Base-by-base conservation (phyloP, 164 flowering plant genomes). In the Annona squamosa region DNA sequence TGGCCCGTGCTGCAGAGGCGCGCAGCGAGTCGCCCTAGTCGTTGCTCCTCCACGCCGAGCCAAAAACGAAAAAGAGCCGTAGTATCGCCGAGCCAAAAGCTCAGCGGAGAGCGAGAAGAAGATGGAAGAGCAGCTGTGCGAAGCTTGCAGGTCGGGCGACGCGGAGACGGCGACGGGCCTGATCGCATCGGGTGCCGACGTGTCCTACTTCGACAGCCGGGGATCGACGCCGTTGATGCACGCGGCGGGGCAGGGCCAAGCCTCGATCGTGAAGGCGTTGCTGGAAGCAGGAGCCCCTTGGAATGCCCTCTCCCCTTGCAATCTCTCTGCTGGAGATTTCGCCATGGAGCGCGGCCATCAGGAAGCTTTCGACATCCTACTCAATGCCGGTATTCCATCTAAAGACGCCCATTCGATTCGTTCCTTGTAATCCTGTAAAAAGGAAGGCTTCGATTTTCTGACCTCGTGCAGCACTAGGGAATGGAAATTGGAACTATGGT, bases 141-240 rank as follows among this genome's bases (percentile, higher is more conserved):
- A 73, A 42, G 87, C 78, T n/a, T 80, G 86, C 79, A 77, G 63
- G 56, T 85, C 89, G 1, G 87, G 93, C 84, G 86, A 66, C 77
- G 78, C 93, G 94, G 70, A 91, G 93, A 62, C 78, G 72, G 73
- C 85, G 1, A 77, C 52, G 71, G 46, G 86, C 16, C 79, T 93
- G n/a, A 80, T 87, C 6, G 84, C 70, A 5, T 69, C 86, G 48
- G 97, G 94, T 37, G 87, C 85, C 45, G 97, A 95, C 74, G 90
- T 86, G 1, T 76, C 97, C 2, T 83, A 78, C 84, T 93, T 93
- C 83, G 97, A 95, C 82, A 74, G 65, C 63, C 82, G 85, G 4
- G 97, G 98, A 46, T 79, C 88, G 52, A 89, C 91, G 7, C 97
- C 99, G 5, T 85, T 95, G 2, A 95, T 95, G 98, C 91, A 89